Evolutionary conservation across 1,284 basidiomycete genomes (phyloP).

Genomic region (Volvariella volvacea): DNA sequence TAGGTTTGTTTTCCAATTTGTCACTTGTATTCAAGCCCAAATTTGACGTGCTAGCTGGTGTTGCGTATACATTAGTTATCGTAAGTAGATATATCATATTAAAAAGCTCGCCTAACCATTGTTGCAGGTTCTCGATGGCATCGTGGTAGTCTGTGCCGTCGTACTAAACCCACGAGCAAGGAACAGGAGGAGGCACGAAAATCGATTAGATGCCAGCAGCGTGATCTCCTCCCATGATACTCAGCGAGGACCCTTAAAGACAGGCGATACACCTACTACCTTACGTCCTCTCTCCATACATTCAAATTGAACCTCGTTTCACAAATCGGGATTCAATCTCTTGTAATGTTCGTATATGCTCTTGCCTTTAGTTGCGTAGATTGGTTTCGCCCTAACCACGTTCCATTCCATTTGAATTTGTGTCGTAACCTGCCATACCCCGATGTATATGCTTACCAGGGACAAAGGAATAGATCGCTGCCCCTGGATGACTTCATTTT

Average conservation of each 20-base stretch:
- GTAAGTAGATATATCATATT: constrained; percentile 26
- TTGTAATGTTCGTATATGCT: too few relatives aligned
- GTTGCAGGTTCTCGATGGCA: constrained; percentile 48
- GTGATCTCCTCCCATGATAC: too few relatives aligned
- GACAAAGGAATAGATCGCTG: too few relatives aligned
- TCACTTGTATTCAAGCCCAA: constrained; percentile 63
- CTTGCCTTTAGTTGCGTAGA: too few relatives aligned
- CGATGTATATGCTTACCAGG: too few relatives aligned
- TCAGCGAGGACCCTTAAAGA: not conserved
- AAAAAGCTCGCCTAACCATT: not conserved
- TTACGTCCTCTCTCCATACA: not conserved
- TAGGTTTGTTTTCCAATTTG: constrained; percentile 55
- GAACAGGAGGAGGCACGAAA: constrained; percentile 14
- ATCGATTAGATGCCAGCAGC: too few relatives aligned
- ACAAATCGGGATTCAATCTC: too few relatives aligned
- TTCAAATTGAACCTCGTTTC: too few relatives aligned
- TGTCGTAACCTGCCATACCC: too few relatives aligned
- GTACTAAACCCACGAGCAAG: constrained; percentile 54
- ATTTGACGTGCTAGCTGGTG: constrained; percentile 62
- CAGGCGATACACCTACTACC: not conserved
- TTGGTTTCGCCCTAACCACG: too few relatives aligned
- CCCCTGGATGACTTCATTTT: too few relatives aligned
- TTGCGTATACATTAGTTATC: constrained; percentile 55
- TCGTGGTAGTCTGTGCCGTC: constrained; percentile 52
- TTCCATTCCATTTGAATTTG: too few relatives aligned